These are phyloP conservation scores for Alternaria rosae DNA, from an alignment of 2,329 filamentous ascomycete species.

Conservation along the genomic window DNA sequence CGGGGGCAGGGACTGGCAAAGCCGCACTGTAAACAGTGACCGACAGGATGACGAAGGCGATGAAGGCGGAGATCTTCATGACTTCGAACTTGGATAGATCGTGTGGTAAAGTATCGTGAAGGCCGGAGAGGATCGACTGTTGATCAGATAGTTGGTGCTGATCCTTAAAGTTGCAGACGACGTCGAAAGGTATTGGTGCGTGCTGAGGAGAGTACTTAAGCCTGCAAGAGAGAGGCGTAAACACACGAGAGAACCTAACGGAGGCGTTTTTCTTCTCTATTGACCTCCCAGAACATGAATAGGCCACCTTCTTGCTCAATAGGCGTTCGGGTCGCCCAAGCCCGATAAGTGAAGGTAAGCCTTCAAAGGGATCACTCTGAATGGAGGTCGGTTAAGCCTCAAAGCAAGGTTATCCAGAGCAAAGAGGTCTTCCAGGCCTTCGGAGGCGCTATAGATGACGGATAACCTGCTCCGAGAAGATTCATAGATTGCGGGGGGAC, in stretches of 20 bases:
- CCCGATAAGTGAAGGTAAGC: conserved; percentile 1
- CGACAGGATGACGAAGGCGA: conserved; percentile 52
- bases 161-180: conserved; percentile 19
- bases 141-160: conserved; percentile 12
- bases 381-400: conserved; percentile 8
- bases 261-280: neutral
- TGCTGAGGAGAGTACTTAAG: conserved; percentile 18
- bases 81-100: conserved; percentile 28
- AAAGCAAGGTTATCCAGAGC: neutral
- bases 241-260: conserved; percentile 8
- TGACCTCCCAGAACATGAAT: conserved; percentile 29
- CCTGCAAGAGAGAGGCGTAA: conserved; percentile 1
- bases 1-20: conserved; percentile 43
- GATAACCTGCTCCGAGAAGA: conserved; percentile 12
- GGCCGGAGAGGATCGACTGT: conserved; percentile 14
- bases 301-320: conserved; percentile 21
- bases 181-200: conserved; percentile 9
- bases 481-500: conserved; percentile 7
- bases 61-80: conserved; percentile 59
- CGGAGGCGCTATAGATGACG: neutral
- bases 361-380: conserved; percentile 19
- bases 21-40: conserved; percentile 51
- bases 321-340: conserved; percentile 2
- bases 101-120: conserved; percentile 27
- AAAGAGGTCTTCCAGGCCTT: conserved; percentile 9